Evolutionary conservation across 306 rosid genomes (phyloP).

Genomic region (Dalbergia cultrata): DNA sequence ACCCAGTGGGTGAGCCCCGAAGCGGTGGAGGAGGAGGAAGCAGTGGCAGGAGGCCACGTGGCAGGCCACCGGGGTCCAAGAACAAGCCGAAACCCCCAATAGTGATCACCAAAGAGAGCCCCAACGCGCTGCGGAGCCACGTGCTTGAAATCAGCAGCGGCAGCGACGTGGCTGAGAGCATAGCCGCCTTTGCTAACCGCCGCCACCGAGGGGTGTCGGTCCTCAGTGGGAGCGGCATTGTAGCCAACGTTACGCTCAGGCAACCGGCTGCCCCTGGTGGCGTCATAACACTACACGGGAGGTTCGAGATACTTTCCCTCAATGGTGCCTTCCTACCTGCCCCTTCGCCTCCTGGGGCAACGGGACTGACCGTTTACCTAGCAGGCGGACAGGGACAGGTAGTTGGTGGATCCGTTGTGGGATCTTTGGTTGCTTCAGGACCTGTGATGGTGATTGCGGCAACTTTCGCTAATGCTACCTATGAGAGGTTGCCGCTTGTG

Average conservation of each 20-base stretch:
- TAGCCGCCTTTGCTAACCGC: slow-evolving; percentile 72
- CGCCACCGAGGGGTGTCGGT: slow-evolving; percentile 85
- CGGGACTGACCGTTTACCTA: slow-evolving; percentile 73
- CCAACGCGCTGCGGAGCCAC: slow-evolving; percentile 83
- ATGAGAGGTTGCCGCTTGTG: slow-evolving; percentile 68
- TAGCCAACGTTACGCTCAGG: slow-evolving; percentile 75
- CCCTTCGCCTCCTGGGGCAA: slow-evolving; percentile 79
- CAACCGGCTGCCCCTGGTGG: slow-evolving; percentile 80
- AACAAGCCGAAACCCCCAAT: slow-evolving; percentile 84
- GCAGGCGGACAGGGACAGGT: slow-evolving; percentile 93
- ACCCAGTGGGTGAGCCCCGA: slow-evolving; percentile 52
- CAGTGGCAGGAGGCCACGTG: slow-evolving; percentile 74
- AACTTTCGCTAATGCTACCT: slow-evolving; percentile 78
- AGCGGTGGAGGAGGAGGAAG: slow-evolving; percentile 57
- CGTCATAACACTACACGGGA: slow-evolving; percentile 67
- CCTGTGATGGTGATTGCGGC: slow-evolving; percentile 90
- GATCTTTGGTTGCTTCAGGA: slow-evolving; percentile 79
- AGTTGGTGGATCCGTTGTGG: slow-evolving; percentile 83
- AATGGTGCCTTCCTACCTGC: slow-evolving; percentile 81
- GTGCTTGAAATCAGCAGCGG: slow-evolving; percentile 81
- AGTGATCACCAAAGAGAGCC: slow-evolving; percentile 74
- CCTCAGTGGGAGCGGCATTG: slow-evolving; percentile 84
- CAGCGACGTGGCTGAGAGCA: slow-evolving; percentile 71
- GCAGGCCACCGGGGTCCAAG: slow-evolving; percentile 86
- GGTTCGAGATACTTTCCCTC: slow-evolving; percentile 84